Conservation (phyloP, 148 eudicot genomes). For the Rheum nobile region DNA sequence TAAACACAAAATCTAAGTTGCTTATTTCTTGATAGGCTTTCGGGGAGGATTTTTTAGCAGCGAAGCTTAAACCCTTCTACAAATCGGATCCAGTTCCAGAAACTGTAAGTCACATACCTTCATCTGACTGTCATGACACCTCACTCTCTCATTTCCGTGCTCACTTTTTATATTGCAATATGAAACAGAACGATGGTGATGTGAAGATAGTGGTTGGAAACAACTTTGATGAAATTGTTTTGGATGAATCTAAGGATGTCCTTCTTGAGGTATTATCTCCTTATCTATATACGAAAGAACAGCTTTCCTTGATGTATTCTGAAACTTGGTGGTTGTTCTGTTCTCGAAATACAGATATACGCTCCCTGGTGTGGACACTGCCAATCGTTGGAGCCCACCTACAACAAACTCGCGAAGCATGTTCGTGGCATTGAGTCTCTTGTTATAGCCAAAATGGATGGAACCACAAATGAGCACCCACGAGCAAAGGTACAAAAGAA, state of each 20-base stretch:
- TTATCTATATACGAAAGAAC: background rate
- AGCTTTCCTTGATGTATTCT: background rate
- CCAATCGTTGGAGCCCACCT: slow-evolving; percentile 80
- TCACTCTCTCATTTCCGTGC: background rate
- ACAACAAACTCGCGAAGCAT: slow-evolving; percentile 83
- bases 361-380: slow-evolving; percentile 99
- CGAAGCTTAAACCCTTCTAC: slow-evolving; percentile 72
- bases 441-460: slow-evolving; percentile 90
- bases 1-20: background rate
- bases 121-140: background rate
- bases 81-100: slow-evolving; percentile 93
- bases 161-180: slow-evolving; percentile 6
- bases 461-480: slow-evolving; percentile 95
- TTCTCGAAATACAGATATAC: slow-evolving; percentile 37
- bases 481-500: slow-evolving; percentile 53
- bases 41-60: slow-evolving; percentile 60
- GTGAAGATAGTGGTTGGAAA: slow-evolving; percentile 87
- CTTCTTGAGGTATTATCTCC: slow-evolving; percentile 66
- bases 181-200: slow-evolving; percentile 71
- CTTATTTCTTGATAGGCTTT: slow-evolving; percentile 36
- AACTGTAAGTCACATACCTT: slow-evolving; percentile 35
- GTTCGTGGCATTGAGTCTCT: slow-evolving; percentile 66
- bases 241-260: slow-evolving; percentile 93
- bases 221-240: slow-evolving; percentile 81
- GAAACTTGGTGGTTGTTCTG: background rate